These are phyloP conservation scores for Babesia ovata DNA, from an alignment of 169 alveolate species.

Conservation along the genomic window DNA sequence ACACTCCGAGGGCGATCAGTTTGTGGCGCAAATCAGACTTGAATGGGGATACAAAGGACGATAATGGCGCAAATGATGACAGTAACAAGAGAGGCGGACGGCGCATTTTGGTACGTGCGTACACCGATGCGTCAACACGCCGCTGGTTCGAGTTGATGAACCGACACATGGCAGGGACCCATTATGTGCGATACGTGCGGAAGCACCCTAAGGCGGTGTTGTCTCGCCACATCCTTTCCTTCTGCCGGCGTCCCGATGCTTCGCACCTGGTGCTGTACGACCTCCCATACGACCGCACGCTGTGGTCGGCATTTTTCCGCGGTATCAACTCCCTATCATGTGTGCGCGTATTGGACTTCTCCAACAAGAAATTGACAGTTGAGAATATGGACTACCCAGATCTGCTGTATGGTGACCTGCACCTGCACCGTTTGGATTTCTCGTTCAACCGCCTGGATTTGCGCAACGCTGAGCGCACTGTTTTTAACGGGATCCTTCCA, in stretches of 20 bases:
- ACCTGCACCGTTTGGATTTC: constrained; percentile 40
- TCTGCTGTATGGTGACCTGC: constrained; percentile 21
- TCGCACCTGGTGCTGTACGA: constrained; percentile 54
- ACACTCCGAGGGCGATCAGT: constrained; percentile 4
- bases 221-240: constrained; percentile 55
- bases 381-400: constrained; percentile 33
- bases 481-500: constrained; percentile 44
- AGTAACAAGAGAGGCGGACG: not conserved
- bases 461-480: not conserved
- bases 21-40: not conserved
- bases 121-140: constrained; percentile 36
- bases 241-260: constrained; percentile 44
- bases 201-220: constrained; percentile 5
- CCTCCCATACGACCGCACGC: constrained; percentile 43
- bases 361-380: constrained; percentile 48
- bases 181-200: constrained; percentile 39
- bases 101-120: constrained; percentile 34
- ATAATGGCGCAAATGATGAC: not conserved
- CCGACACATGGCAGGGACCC: constrained; percentile 38
- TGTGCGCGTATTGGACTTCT: constrained; percentile 35
- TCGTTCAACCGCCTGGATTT: constrained; percentile 46
- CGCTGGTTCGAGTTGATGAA: constrained; percentile 60
- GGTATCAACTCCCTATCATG: constrained; percentile 31
- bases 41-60: not conserved
- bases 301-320: constrained; percentile 32